Conservation (phyloP, 2,329 filamentous ascomycete genomes). For the Ophiostoma sp. region DNA sequence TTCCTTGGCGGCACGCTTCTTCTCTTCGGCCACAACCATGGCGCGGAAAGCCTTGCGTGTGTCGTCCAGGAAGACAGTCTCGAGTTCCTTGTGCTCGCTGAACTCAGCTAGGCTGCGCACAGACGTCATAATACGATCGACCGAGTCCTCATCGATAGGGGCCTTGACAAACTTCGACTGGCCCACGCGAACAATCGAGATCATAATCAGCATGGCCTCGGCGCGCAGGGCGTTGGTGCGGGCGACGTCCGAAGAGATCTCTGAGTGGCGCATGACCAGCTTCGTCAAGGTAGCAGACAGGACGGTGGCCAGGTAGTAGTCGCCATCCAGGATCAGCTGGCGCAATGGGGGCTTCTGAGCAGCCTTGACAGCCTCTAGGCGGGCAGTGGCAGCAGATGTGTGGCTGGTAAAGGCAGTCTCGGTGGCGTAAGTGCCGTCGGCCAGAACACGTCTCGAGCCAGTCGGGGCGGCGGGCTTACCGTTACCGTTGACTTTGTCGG, state of each 20-base stretch:
- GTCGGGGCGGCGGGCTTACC: slow-evolving; percentile 69
- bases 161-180: slow-evolving; percentile 99
- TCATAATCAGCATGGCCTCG: slow-evolving; percentile 99
- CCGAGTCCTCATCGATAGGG: slow-evolving; percentile 93
- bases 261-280: slow-evolving; percentile 92
- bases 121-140: slow-evolving; percentile 98
- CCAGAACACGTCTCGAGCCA: slow-evolving; percentile 84
- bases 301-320: slow-evolving; percentile 93
- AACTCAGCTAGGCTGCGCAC: slow-evolving; percentile 90
- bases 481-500: slow-evolving; percentile 71
- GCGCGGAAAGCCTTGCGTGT: slow-evolving; percentile 92
- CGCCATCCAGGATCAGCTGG: slow-evolving; percentile 91
- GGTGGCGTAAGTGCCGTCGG: slow-evolving; percentile 95
- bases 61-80: slow-evolving; percentile 88
- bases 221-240: slow-evolving; percentile 91
- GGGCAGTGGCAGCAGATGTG: slow-evolving; percentile 73
- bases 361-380: slow-evolving; percentile 91
- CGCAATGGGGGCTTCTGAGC: slow-evolving; percentile 92
- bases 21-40: slow-evolving; percentile 96
- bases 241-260: slow-evolving; percentile 78
- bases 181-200: slow-evolving; percentile 94
- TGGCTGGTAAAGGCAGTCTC: slow-evolving; percentile 93
- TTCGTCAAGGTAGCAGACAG: slow-evolving; percentile 95
- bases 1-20: slow-evolving; percentile 93
- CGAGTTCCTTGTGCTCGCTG: slow-evolving; percentile 79